phyloP scores from a whole-genome alignment of 2,329 filamentous ascomycete genomes.

The Alternaria gansuensis region DNA sequence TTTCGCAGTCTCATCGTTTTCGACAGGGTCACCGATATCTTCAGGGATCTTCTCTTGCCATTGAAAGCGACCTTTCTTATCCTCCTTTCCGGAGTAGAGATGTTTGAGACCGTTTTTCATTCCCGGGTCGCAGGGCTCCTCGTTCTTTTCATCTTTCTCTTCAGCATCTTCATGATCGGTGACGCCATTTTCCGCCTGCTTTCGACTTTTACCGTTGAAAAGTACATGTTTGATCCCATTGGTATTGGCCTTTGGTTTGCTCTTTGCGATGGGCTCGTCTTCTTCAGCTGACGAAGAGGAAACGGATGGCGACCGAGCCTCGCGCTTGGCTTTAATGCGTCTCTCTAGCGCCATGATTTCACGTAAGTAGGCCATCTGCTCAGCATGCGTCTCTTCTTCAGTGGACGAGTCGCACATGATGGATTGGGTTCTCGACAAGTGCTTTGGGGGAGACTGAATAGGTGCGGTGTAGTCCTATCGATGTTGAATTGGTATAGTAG shows the following conservation, averaged over 20 bases:
- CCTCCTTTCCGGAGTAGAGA: constrained; percentile 60
- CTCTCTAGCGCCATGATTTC: constrained; percentile 1
- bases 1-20: constrained; percentile 68
- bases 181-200: neutral
- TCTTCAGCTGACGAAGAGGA: constrained; percentile 20
- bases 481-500: neutral
- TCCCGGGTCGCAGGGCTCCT: constrained; percentile 40
- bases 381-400: neutral
- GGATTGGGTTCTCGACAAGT: neutral
- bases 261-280: neutral
- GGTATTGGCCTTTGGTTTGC: neutral
- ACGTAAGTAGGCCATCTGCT: constrained; percentile 2
- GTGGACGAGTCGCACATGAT: constrained; percentile 17
- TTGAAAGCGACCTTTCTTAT: constrained; percentile 47
- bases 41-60: constrained; percentile 50
- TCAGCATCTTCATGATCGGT: constrained; percentile 3
- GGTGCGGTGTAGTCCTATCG: neutral
- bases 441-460: neutral
- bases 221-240: constrained; percentile 27
- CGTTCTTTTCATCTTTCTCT: constrained; percentile 21
- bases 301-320: neutral
- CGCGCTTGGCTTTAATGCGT: neutral
- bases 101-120: constrained; percentile 57
- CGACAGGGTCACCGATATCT: constrained; percentile 55
- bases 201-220: constrained; percentile 24